A percentile compares a stretch with the other conserved stretches of the same genome.
Evolutionary conservation across 345 rosid genomes (phyloP).

Genomic region (Hypericum androsaemum): DNA sequence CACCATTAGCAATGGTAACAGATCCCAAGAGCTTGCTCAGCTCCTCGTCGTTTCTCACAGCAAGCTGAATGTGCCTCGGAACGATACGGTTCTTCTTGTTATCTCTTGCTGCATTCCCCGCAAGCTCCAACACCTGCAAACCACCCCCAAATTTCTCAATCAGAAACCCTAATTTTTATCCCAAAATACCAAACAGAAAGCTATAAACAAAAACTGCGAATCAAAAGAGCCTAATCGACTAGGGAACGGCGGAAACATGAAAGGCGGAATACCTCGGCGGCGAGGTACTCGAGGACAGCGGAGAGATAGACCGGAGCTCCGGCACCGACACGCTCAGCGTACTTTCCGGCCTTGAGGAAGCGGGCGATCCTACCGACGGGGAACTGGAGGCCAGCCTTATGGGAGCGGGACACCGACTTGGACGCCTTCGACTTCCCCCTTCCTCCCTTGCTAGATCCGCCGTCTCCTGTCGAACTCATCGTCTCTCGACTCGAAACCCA

Average conservation of each 20-base stretch:
- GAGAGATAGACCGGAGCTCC: constrained; percentile 70
- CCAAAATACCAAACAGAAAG: no score
- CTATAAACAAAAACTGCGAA: not conserved
- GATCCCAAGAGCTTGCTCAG: constrained; percentile 52
- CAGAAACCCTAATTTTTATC: no score
- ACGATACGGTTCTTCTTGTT: constrained; percentile 65
- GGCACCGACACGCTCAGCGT: constrained; percentile 61
- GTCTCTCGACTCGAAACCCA: no score
- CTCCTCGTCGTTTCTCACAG: constrained; percentile 61
- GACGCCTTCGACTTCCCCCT: constrained; percentile 61
- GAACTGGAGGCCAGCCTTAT: constrained; percentile 64
- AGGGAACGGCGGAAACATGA: not conserved
- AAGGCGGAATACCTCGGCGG: constrained; percentile 46
- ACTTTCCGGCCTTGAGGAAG: constrained; percentile 59
- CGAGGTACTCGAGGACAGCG: constrained; percentile 71
- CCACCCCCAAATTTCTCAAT: no score
- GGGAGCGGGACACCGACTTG: constrained; percentile 52
- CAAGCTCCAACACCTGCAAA: constrained; percentile 52
- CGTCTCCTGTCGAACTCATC: no score
- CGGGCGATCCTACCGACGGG: constrained; percentile 65
- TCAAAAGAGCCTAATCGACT: not conserved
- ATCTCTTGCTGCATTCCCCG: constrained; percentile 70
- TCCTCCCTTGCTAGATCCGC: constrained; percentile 48
- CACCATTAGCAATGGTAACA: constrained; percentile 65
- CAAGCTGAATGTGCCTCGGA: constrained; percentile 73